phyloP scores from a whole-genome alignment of 345 rosid genomes.

The Citrus hindsii region DNA sequence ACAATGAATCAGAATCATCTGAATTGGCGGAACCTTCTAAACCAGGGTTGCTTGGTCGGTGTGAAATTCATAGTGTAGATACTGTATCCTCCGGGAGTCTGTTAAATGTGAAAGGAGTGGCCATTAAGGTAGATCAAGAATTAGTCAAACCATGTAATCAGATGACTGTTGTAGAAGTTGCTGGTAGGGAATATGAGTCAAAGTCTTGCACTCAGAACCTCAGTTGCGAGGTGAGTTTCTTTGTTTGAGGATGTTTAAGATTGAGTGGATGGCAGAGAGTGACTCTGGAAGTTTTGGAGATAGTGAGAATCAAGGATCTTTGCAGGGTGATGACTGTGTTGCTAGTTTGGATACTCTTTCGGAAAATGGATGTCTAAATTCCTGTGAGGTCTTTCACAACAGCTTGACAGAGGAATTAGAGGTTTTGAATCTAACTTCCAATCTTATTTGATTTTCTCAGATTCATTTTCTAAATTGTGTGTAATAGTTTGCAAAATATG shows the following conservation, averaged over 20 bases:
- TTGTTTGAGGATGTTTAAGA: slow-evolving; percentile 34
- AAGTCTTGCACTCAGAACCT: slow-evolving; percentile 40
- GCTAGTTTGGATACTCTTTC: slow-evolving; percentile 30
- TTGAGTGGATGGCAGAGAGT: slow-evolving; percentile 27
- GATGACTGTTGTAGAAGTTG: slow-evolving; percentile 29
- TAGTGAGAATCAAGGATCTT: slow-evolving; percentile 43
- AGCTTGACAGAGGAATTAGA: slow-evolving; percentile 45
- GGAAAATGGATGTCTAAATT: slow-evolving; percentile 40
- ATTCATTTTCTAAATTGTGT: not conserved
- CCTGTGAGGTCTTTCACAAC: slow-evolving; percentile 28
- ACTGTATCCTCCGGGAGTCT: slow-evolving; percentile 20
- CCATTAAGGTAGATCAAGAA: slow-evolving; percentile 39
- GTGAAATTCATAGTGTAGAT: slow-evolving; percentile 29
- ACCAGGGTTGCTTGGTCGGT: slow-evolving; percentile 21
- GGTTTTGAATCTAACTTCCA: slow-evolving; percentile 41
- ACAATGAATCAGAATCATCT: slow-evolving; percentile 31
- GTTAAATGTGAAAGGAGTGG: slow-evolving; percentile 22
- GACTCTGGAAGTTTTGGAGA: slow-evolving; percentile 25
- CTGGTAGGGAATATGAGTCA: slow-evolving; percentile 30
- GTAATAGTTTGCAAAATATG: not conserved
- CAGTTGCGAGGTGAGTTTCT: slow-evolving; percentile 50
- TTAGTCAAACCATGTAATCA: slow-evolving; percentile 36
- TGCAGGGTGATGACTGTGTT: slow-evolving; percentile 43
- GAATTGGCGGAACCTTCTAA: slow-evolving; percentile 22
- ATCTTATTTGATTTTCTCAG: not conserved